phyloP scores from a whole-genome alignment of 495 filamentous ascomycete species.

The Eremomyces bilateralis region DNA sequence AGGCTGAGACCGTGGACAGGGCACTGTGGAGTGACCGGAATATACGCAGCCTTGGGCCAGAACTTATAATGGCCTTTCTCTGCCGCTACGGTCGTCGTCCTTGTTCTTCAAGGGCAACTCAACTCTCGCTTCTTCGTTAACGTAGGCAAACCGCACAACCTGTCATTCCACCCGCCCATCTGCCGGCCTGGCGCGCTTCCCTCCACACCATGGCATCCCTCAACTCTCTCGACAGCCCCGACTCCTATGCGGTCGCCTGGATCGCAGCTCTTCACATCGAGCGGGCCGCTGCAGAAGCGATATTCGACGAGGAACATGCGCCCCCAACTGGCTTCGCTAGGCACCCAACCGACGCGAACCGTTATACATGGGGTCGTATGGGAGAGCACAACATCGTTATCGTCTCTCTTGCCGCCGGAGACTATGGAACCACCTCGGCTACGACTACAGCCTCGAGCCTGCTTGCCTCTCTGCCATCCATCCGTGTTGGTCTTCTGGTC shows the following conservation, averaged over 20 bases:
- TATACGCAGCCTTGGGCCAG: background rate
- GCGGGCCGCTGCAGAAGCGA: background rate
- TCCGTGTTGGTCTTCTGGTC: slow-evolving; percentile 23
- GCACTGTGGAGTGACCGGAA: slow-evolving; percentile 1
- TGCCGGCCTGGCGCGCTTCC: slow-evolving; percentile 1
- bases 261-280: slow-evolving; percentile 19
- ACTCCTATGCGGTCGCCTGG: slow-evolving; percentile 30
- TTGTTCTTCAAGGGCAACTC: background rate
- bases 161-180: too few relatives aligned
- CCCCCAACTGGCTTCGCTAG: background rate
- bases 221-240: too few relatives aligned
- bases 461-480: slow-evolving; percentile 14
- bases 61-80: background rate
- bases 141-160: background rate
- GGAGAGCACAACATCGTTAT: slow-evolving; percentile 21
- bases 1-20: too few relatives aligned
- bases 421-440: slow-evolving; percentile 10
- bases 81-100: background rate
- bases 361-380: slow-evolving; percentile 16
- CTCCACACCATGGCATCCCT: too few relatives aligned
- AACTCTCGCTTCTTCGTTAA: background rate
- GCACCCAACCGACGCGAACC: slow-evolving; percentile 12
- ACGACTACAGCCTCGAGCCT: slow-evolving; percentile 17
- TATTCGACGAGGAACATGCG: slow-evolving; percentile 1
- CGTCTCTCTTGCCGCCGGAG: slow-evolving; percentile 17